Conservation (phyloP, 2,329 filamentous ascomycete species). For the Bipolaris oryzae region DNA sequence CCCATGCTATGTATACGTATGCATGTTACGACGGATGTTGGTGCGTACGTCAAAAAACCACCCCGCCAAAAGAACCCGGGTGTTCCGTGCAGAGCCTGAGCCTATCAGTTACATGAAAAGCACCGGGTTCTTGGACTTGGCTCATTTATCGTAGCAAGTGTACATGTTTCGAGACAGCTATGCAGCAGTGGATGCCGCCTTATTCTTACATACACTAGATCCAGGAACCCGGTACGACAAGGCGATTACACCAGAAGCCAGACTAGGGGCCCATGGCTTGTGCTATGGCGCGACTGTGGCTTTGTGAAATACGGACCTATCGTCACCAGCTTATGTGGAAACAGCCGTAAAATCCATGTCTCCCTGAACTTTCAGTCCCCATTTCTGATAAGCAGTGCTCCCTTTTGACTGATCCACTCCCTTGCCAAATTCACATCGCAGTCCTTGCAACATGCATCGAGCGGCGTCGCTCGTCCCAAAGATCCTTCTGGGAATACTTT, state of each 20-base stretch:
- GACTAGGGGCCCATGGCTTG: background rate
- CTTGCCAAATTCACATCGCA: too few species aligned
- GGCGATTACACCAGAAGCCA: background rate
- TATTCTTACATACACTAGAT: too few species aligned
- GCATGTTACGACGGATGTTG: too few species aligned
- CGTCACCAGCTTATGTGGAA: background rate
- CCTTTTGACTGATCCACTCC: too few species aligned
- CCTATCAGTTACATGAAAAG: background rate
- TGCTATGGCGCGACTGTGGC: background rate
- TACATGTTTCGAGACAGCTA: background rate
- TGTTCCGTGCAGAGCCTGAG: background rate
- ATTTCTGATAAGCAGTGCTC: too few species aligned
- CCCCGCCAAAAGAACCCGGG: too few species aligned
- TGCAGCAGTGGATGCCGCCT: background rate
- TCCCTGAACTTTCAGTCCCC: background rate
- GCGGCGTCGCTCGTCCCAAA: background rate
- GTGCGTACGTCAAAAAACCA: too few species aligned
- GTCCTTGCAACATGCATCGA: background rate
- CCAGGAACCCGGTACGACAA: background rate
- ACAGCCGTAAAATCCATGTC: background rate
- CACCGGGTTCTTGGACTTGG: too few species aligned
- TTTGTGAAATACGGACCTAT: background rate
- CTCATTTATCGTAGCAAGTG: too few species aligned
- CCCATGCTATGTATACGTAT: too few species aligned
- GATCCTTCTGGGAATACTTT: constrained; percentile 6